These are phyloP conservation scores for Colletotrichum falcatum DNA, from an alignment of 2,329 filamentous ascomycete genomes.

Conservation along the genomic window DNA sequence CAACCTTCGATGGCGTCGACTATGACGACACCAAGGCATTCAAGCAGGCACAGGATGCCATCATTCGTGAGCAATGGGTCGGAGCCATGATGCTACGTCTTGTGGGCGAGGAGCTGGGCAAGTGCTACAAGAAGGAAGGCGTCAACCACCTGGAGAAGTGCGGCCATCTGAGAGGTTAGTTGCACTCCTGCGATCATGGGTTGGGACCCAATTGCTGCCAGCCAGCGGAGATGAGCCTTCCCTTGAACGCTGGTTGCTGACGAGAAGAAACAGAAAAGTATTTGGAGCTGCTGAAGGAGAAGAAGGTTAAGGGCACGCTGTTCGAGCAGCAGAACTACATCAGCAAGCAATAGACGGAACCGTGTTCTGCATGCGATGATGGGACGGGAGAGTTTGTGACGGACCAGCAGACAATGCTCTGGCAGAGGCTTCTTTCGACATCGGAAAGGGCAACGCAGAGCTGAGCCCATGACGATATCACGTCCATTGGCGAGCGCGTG, in stretches of 20 bases:
- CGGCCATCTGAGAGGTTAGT: constrained; percentile 82
- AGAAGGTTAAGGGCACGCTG: constrained; percentile 82
- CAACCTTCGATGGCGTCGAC: constrained; percentile 88
- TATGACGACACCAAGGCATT: constrained; percentile 85
- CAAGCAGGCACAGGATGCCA: constrained; percentile 85
- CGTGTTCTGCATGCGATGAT: constrained; percentile 39
- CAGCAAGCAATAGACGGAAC: constrained; percentile 56
- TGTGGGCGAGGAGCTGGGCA: constrained; percentile 84
- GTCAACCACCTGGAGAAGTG: constrained; percentile 93
- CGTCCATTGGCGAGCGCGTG: constrained; percentile 34
- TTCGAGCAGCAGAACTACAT: constrained; percentile 85
- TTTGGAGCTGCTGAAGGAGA: constrained; percentile 79
- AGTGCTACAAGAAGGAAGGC: constrained; percentile 86
- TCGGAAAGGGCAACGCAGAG: constrained; percentile 17
- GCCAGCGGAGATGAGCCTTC: background rate
- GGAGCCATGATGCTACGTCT: constrained; percentile 89
- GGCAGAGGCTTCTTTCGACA: constrained; percentile 20
- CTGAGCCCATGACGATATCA: constrained; percentile 23
- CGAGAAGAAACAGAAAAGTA: constrained; percentile 73
- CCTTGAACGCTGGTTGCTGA: constrained; percentile 24
- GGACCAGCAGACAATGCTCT: constrained; percentile 22
- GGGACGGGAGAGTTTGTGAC: constrained; percentile 4
- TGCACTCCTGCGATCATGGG: constrained; percentile 1
- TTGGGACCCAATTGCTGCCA: background rate
- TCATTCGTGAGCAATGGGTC: constrained; percentile 90